Conservation (phyloP, 2,329 filamentous ascomycete species). For the Colletotrichum scovillei region DNA sequence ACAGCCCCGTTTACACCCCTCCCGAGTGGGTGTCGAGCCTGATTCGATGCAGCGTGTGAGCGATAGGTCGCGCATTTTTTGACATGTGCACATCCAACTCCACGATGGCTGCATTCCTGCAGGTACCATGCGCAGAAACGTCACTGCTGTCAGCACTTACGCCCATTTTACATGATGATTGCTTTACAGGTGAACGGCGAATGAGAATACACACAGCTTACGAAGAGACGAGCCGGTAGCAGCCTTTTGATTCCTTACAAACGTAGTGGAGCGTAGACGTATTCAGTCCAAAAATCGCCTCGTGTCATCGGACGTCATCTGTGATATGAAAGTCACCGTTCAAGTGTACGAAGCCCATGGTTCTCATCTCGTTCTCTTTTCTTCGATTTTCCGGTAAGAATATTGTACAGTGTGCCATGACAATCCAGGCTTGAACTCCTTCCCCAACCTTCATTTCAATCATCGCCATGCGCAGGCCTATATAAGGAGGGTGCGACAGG, state of each 20-base stretch:
- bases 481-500: constrained; percentile 28
- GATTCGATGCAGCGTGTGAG: not conserved
- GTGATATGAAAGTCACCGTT: not conserved
- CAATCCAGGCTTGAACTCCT: not conserved
- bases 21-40: not conserved
- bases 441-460: not conserved
- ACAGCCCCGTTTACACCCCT: not conserved
- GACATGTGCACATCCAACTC: not conserved
- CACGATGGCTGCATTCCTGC: not conserved
- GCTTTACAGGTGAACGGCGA: not conserved
- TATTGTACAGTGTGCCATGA: not conserved
- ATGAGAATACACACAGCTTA: not conserved
- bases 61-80: too few species aligned
- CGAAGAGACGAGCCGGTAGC: not conserved
- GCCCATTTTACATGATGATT: too few species aligned
- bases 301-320: too few species aligned
- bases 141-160: not conserved
- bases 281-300: not conserved
- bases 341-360: not conserved
- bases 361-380: not conserved
- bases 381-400: not conserved
- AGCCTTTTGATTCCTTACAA: not conserved
- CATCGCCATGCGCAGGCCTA: not conserved
- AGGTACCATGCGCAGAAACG: not conserved
- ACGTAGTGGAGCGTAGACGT: not conserved